Evolutionary conservation across 2,329 filamentous ascomycete genomes (phyloP).

Genomic region (Aspergillus latus): DNA sequence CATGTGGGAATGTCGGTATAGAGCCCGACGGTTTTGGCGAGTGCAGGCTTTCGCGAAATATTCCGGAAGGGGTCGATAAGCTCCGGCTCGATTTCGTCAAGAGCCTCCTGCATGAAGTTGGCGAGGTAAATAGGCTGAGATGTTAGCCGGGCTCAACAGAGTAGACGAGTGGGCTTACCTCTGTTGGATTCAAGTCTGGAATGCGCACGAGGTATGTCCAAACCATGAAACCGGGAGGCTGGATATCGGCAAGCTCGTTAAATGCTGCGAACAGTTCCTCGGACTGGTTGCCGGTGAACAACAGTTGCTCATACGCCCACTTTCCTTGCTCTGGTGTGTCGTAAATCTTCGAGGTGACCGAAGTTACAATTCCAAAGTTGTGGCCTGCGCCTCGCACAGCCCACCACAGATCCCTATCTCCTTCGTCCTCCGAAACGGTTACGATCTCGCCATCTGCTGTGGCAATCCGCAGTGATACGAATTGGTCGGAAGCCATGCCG

Average conservation of each 20-base stretch:
- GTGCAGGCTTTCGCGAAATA: slow-evolving; percentile 29
- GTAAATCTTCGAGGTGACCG: slow-evolving; percentile 48
- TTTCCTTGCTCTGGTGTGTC: slow-evolving; percentile 24
- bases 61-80: slow-evolving; percentile 30
- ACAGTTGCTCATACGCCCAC: slow-evolving; percentile 12
- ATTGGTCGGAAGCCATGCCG: slow-evolving; percentile 56
- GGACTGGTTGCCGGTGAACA: slow-evolving; percentile 10
- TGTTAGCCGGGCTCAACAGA: background rate
- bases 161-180: slow-evolving; percentile 8
- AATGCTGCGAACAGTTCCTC: slow-evolving; percentile 12
- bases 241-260: slow-evolving; percentile 12
- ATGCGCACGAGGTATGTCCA: slow-evolving; percentile 8
- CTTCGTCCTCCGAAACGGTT: slow-evolving; percentile 1
- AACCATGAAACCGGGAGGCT: slow-evolving; percentile 14
- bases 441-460: slow-evolving; percentile 47
- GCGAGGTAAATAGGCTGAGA: slow-evolving; percentile 13
- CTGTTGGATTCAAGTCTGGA: slow-evolving; percentile 3
- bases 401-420: slow-evolving; percentile 52
- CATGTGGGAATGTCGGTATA: slow-evolving; percentile 46
- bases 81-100: background rate
- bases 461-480: slow-evolving; percentile 53
- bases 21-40: slow-evolving; percentile 31
- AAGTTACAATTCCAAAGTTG: slow-evolving; percentile 58
- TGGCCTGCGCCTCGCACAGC: slow-evolving; percentile 56
- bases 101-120: slow-evolving; percentile 11